Conservation (phyloP, 371 early-diverging fungal genomes). For the Dinochytrium kinnereticum region DNA sequence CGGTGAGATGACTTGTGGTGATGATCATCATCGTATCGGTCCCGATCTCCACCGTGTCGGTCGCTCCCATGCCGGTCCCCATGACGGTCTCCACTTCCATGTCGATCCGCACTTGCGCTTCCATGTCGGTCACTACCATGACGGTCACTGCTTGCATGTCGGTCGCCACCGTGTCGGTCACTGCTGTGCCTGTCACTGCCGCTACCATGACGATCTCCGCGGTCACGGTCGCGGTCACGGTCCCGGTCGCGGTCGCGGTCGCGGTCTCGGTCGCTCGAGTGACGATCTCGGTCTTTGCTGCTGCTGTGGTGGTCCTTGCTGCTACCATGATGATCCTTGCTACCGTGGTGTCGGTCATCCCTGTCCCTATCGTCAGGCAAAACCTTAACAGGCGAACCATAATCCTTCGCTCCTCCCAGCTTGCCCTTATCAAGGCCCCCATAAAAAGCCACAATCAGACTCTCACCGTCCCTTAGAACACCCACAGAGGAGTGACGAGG, state of each 20-base stretch:
- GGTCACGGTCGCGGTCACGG: not conserved
- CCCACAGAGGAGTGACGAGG: conserved; percentile 26
- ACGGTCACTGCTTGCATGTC: not conserved
- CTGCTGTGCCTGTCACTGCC: not conserved
- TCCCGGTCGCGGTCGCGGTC: not conserved
- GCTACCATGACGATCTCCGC: not conserved
- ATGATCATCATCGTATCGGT: too few species aligned
- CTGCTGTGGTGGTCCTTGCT: too few species aligned
- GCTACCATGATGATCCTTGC: conserved; percentile 5
- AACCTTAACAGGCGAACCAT: not conserved
- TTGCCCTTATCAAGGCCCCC: conserved; percentile 13
- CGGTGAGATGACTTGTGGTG: not conserved
- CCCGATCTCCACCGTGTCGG: not conserved
- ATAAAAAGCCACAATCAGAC: conserved; percentile 29
- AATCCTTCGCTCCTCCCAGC: not conserved
- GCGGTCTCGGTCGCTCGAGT: not conserved
- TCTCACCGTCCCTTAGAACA: conserved; percentile 36
- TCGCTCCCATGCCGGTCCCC: too few species aligned
- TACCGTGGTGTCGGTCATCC: not conserved
- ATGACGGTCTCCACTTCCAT: not conserved
- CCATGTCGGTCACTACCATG: too few species aligned
- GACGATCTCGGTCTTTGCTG: not conserved
- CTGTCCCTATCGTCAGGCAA: not conserved
- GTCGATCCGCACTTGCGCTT: not conserved
- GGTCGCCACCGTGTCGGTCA: not conserved